Percentiles rank a stretch among this genome's conserved stretches.
Conservation (phyloP, 2,329 filamentous ascomycete genomes). For the Ceratocystis albifundus region DNA sequence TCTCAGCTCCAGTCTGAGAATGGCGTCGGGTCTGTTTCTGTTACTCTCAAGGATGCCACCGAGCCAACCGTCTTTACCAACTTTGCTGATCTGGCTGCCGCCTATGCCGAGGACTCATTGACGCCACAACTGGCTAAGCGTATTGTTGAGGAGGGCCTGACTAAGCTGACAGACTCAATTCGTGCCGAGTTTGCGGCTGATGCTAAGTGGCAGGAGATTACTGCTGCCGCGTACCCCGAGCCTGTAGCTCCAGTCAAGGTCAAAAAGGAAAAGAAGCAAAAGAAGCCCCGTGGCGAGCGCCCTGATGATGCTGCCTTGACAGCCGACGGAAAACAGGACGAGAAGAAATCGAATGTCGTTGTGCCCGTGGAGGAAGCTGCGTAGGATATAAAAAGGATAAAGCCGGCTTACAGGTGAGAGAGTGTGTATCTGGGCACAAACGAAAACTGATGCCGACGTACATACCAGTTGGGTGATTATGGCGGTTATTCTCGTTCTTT, state of each 20-base stretch:
- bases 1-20: slow-evolving; percentile 43
- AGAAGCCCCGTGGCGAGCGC: slow-evolving; percentile 47
- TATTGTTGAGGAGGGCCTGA: slow-evolving; percentile 64
- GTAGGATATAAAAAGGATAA: not conserved
- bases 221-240: slow-evolving; percentile 70
- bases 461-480: not conserved
- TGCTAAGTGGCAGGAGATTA: slow-evolving; percentile 60
- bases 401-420: not conserved
- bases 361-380: slow-evolving; percentile 19
- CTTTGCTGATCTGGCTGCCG: slow-evolving; percentile 62
- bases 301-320: slow-evolving; percentile 45
- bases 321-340: slow-evolving; percentile 28
- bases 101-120: slow-evolving; percentile 66
- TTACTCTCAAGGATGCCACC: slow-evolving; percentile 53
- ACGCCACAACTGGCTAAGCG: slow-evolving; percentile 81
- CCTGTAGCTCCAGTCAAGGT: slow-evolving; percentile 32
- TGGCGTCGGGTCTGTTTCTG: slow-evolving; percentile 32
- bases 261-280: slow-evolving; percentile 66
- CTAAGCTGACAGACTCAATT: slow-evolving; percentile 65
- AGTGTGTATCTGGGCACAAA: not conserved
- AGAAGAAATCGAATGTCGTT: slow-evolving; percentile 21
- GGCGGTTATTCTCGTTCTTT: not conserved
- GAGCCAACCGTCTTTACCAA: slow-evolving; percentile 71
- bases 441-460: not conserved
- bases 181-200: slow-evolving; percentile 58